Base-by-base conservation (phyloP, 768 basidiomycete species). In the Trametopsis cervina region DNA sequence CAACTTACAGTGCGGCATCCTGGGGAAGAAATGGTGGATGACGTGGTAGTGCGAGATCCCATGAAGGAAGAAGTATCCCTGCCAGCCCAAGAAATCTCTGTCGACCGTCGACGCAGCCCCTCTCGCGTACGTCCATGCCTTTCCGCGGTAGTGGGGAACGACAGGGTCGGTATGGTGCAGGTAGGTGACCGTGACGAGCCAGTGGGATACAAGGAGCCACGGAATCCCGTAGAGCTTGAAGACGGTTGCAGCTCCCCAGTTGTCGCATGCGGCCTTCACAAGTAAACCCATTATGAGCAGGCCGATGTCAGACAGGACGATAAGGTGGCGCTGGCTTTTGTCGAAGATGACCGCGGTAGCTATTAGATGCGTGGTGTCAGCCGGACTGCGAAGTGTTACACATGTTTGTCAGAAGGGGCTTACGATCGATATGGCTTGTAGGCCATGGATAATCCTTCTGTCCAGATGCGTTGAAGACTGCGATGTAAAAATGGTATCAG, bases 1-100 rank as follows among this genome's bases (percentile, higher is more conserved):
- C 20, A 44, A 42, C 50, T 33, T 33, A 49, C 47, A 53, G 41
- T 43, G 49, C 9, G 51, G 47, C 60, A 60, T 58, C 41, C 54
- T 47, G 12, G 60, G 60, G 52, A 62, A 62, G 54, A 62, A 61
- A 44, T 62, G 60, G 44, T 62, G 60, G 23, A 61, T 42, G 35
- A 62, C 56, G 56, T 62, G 60, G 48, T 47, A 60, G 45, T 61
- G 60, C 4, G 57, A 55, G 35, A 62, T 56, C 27, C 54, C 54
- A 35, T 60, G 60, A 4, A 61, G 53, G 57, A 61, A 61, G 45
- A 61, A 61, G 26, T 51, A 52, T 21, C 60, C 60, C 41, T 53
- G 52, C 60, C 60, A 57, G 15, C 60, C 60, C n/a, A 61, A 50
- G 51, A 61, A 61, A 35, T 51, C 37, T 18, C 60, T 49, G 41